These are phyloP conservation scores for Amaranthus tricolor DNA, from an alignment of 179 eudicot species.

Conservation along the genomic window DNA sequence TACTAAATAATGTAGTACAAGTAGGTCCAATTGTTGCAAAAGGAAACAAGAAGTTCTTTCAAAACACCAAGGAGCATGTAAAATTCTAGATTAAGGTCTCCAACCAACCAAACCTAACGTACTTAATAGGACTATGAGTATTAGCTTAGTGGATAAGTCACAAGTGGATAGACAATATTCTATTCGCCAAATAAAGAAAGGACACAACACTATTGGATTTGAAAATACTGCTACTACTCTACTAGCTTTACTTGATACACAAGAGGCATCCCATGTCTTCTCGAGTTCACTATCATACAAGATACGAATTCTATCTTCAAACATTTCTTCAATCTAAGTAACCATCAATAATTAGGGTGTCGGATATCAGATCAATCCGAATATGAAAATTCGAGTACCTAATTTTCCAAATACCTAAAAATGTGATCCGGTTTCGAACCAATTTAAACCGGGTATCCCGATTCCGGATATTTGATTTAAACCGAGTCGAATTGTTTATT, in stretches of 20 bases:
- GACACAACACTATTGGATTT: neutral
- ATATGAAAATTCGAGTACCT: too few species aligned
- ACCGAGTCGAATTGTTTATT: too few species aligned
- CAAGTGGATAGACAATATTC: slow-evolving; percentile 13
- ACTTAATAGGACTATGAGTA: neutral
- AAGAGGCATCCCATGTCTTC: neutral
- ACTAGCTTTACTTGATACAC: neutral
- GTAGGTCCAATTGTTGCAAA: slow-evolving; percentile 3
- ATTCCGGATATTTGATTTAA: too few species aligned
- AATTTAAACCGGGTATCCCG: too few species aligned
- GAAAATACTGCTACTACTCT: neutral
- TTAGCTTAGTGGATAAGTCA: neutral
- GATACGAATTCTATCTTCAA: neutral
- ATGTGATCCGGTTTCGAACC: too few species aligned
- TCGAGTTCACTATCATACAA: neutral
- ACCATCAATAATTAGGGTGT: too few species aligned
- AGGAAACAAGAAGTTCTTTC: neutral
- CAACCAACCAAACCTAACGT: slow-evolving; percentile 12
- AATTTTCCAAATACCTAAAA: too few species aligned
- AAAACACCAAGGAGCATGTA: neutral
- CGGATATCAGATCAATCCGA: too few species aligned
- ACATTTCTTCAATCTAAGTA: too few species aligned
- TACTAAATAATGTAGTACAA: neutral
- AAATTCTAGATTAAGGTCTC: neutral
- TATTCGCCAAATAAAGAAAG: neutral